Evolutionary conservation across 306 rosid species (phyloP).

Genomic region (Macrotyloma uniflorum): DNA sequence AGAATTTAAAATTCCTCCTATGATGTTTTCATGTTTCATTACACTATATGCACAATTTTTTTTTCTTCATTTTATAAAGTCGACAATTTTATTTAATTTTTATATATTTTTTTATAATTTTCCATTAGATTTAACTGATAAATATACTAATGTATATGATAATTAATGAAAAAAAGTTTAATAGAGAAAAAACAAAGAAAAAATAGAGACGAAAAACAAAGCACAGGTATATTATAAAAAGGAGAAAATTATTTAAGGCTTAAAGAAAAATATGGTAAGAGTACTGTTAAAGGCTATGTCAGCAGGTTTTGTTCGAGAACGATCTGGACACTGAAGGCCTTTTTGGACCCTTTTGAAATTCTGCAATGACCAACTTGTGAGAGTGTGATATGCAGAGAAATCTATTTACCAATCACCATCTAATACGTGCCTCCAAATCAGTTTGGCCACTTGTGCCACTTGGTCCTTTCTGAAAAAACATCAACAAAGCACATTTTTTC

Average conservation of each 20-base stretch:
- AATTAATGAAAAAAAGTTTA: too few relatives aligned
- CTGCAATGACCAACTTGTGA: slow-evolving; percentile 11
- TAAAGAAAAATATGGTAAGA: not conserved
- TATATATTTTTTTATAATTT: too few relatives aligned
- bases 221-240: too few relatives aligned
- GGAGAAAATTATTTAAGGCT: not conserved
- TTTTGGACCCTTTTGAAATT: not conserved
- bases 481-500: not conserved
- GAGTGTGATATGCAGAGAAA: not conserved
- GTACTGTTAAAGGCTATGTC: not conserved
- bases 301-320: not conserved
- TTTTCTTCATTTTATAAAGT: too few relatives aligned
- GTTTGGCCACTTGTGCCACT: not conserved
- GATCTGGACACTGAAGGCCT: slow-evolving; percentile 12
- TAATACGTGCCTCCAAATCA: not conserved
- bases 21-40: too few relatives aligned
- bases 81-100: too few relatives aligned
- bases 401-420: slow-evolving; percentile 15
- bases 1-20: too few relatives aligned
- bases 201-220: not conserved
- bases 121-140: too few relatives aligned
- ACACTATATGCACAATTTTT: too few relatives aligned
- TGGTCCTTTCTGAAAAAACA: not conserved
- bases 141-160: too few relatives aligned
- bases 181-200: too few relatives aligned